Conservation (phyloP, 176 grass and related monocot genomes). For the Alopecurus myosuroides region DNA sequence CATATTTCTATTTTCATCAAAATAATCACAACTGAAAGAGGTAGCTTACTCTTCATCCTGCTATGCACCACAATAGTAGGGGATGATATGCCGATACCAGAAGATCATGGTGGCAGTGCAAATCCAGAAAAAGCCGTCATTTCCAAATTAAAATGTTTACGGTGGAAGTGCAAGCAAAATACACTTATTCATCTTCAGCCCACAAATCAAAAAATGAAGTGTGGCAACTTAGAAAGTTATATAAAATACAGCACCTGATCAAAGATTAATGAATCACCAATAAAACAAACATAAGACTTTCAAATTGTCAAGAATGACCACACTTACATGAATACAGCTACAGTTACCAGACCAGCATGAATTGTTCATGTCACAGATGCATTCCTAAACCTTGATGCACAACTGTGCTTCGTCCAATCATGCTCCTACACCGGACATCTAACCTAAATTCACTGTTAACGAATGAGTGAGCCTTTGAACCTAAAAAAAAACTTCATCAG, state of each 20-base stretch:
- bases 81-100: background rate
- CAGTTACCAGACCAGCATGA: too few species aligned
- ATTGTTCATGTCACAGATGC: too few species aligned
- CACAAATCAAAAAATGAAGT: background rate
- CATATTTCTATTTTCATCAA: background rate
- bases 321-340: conserved; percentile 99
- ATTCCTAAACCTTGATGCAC: too few species aligned
- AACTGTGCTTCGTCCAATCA: too few species aligned
- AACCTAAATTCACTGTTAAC: too few species aligned
- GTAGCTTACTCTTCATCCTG: conserved; percentile 77
- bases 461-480: too few species aligned
- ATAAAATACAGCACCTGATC: background rate
- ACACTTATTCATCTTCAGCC: background rate
- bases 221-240: background rate
- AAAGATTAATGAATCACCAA: conserved; percentile 9
- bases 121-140: conserved; percentile 4
- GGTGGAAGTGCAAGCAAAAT: background rate
- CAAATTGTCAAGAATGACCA: background rate
- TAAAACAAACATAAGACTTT: background rate
- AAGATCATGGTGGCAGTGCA: background rate
- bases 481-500: too few species aligned
- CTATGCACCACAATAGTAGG: conserved; percentile 92
- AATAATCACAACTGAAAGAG: conserved; percentile 3
- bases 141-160: background rate
- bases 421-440: too few species aligned